phyloP scores from a whole-genome alignment of 129 eudicot genomes.

The Calendula officinalis region DNA sequence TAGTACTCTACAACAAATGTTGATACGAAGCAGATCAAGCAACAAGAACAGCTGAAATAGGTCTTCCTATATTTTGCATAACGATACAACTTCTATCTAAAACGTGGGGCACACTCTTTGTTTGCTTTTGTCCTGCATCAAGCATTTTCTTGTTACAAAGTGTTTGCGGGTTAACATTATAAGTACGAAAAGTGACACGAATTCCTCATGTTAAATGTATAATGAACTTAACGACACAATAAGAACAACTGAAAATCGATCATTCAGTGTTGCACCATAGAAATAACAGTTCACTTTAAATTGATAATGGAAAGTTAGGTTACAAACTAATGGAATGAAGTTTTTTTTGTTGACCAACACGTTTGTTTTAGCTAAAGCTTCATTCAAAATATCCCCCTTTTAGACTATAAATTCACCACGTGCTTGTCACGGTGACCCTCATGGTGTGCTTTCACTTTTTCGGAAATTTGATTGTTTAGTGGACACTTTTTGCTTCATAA shows the following conservation, averaged over 20 bases:
- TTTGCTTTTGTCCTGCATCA: too few relatives aligned
- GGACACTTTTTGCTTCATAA: slow-evolving; percentile 14
- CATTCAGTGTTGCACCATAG: slow-evolving; percentile 15
- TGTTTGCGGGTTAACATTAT: too few relatives aligned
- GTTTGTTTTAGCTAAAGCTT: slow-evolving; percentile 33
- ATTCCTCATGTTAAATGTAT: neutral
- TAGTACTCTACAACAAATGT: too few relatives aligned
- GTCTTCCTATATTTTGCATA: too few relatives aligned
- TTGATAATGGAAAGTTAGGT: slow-evolving; percentile 31
- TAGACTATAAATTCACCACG: neutral
- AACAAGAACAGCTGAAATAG: too few relatives aligned
- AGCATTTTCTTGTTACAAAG: too few relatives aligned
- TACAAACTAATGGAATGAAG: slow-evolving; percentile 28
- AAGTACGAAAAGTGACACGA: neutral
- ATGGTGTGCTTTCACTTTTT: slow-evolving; percentile 17
- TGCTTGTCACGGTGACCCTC: slow-evolving; percentile 22
- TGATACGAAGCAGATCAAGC: too few relatives aligned
- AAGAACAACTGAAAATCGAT: neutral
- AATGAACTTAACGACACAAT: neutral
- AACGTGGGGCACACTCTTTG: too few relatives aligned
- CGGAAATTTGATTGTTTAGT: neutral
- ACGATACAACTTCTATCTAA: too few relatives aligned
- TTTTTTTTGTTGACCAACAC: slow-evolving; percentile 33
- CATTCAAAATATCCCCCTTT: slow-evolving; percentile 23
- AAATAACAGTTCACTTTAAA: slow-evolving; percentile 7